phyloP scores from a whole-genome alignment of 1,284 basidiomycete genomes.

The Trichosporon asahii region DNA sequence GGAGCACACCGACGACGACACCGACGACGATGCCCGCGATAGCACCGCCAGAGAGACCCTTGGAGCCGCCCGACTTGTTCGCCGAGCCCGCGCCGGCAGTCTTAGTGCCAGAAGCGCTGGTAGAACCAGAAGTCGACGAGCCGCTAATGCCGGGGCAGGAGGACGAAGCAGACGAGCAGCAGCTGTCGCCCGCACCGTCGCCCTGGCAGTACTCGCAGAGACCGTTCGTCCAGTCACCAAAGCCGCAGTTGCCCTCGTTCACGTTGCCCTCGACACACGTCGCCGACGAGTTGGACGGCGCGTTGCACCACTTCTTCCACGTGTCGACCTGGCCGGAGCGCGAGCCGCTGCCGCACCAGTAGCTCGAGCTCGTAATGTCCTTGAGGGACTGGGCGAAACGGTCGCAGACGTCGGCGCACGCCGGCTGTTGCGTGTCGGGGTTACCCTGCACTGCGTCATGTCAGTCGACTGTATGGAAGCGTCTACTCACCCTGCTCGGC shows the following conservation, averaged over 20 bases:
- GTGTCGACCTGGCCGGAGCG: slow-evolving; percentile 45
- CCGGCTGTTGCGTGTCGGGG: slow-evolving; percentile 18
- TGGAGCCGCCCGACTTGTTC: slow-evolving; percentile 12
- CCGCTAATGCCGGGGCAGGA: slow-evolving; percentile 34
- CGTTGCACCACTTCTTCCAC: slow-evolving; percentile 49
- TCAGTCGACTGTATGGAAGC: neutral
- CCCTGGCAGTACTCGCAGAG: slow-evolving; percentile 50
- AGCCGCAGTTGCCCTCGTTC: slow-evolving; percentile 55
- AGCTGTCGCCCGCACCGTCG: slow-evolving; percentile 37
- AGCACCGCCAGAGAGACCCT: slow-evolving; percentile 36
- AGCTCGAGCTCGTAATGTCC: slow-evolving; percentile 25
- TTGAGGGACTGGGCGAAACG: slow-evolving; percentile 37
- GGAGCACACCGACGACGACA: slow-evolving; percentile 38
- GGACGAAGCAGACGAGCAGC: slow-evolving; percentile 33
- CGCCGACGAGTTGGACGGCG: slow-evolving; percentile 47
- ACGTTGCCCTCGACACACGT: slow-evolving; percentile 49
- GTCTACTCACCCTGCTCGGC: slow-evolving; percentile 35
- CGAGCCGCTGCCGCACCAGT: slow-evolving; percentile 31
- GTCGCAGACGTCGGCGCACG: slow-evolving; percentile 43
- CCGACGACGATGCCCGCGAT: slow-evolving; percentile 48
- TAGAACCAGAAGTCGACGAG: slow-evolving; percentile 14
- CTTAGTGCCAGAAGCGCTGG: slow-evolving; percentile 21
- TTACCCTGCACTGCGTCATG: neutral
- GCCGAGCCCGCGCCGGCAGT: slow-evolving; percentile 21
- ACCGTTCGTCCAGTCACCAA: slow-evolving; percentile 42